Evolutionary conservation across 108 stramenopile genomes (phyloP), one percentile per base, ranked within the genome.

Genomic region (Skeletonema grethae): DNA sequence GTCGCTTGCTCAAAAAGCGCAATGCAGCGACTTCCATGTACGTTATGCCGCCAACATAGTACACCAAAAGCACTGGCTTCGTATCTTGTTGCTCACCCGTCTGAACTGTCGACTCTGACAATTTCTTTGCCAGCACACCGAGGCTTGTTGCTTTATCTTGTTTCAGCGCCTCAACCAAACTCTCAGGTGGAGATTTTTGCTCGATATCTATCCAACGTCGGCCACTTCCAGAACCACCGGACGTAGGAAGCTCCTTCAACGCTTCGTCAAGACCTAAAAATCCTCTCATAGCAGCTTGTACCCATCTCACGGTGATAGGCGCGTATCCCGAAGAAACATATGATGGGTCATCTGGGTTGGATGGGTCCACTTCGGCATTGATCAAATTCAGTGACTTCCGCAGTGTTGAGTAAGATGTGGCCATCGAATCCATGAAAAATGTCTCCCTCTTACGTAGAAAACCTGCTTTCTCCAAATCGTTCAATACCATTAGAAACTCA

Each of bases 261-360:
- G 86, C 74, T 31, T 92, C 91, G 7, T 88, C 87, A 58, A 86
- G 65, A n/a, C 87, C 87, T 16, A 62, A 67, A 85, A 92, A 95
- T 31, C 95, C 96, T 57, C 84, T 82, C 68, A 95, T 80, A 7
- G 93, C 89, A 20, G 89, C 76, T 76, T 97, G 94, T 25, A 98
- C 75, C 61, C 97, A 79, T 8, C 98, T 86, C 31, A 93, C 92
- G 0, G 92, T 80, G 29, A 98, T 81, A 0, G 98, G 98, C 3
- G 95, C 97, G 53, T 97, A 98, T 11, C 92, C 98, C 7, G 92
- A 91, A 24, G 91, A 88, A 7, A 97, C 97, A 73, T 97, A 99
- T 24, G 96, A 78, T 7, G 95, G 83, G 76, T 99, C 98, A 62
- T 97, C 87, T 2, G 97, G 97, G 38, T 92, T 89, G 13, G 82